Conservation (phyloP, 345 rosid genomes). For the Bruguiera sexangula region DNA sequence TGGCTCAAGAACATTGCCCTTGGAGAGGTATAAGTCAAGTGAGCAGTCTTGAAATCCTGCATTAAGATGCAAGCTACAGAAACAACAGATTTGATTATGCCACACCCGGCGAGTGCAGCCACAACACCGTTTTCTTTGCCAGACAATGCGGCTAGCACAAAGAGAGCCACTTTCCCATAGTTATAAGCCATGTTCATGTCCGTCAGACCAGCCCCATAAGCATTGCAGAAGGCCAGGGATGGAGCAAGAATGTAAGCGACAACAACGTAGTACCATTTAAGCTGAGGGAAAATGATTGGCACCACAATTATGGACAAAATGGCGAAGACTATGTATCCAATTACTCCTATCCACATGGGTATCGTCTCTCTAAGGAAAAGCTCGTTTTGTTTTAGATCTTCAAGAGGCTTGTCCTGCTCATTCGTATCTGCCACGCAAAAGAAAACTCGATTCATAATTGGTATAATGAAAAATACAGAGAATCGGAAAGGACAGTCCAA, state of each 20-base stretch:
- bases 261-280: conserved; percentile 81
- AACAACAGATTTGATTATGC: conserved; percentile 83
- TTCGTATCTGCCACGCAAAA: conserved; percentile 12
- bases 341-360: conserved; percentile 67
- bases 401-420: conserved; percentile 22
- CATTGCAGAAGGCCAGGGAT: conserved; percentile 86
- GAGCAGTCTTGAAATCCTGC: conserved; percentile 97
- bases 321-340: conserved; percentile 57
- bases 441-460: not conserved
- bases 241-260: conserved; percentile 80
- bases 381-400: conserved; percentile 52
- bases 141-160: conserved; percentile 66
- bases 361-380: conserved; percentile 63
- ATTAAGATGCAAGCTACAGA: conserved; percentile 82
- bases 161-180: conserved; percentile 91
- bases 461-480: not conserved
- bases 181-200: conserved; percentile 97
- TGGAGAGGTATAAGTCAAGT: conserved; percentile 73
- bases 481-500: not conserved
- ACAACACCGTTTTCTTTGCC: conserved; percentile 78
- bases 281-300: conserved; percentile 86
- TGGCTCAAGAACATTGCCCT: conserved; percentile 89
- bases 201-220: conserved; percentile 92
- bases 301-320: conserved; percentile 52
- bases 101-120: conserved; percentile 86